Evolutionary conservation across 2,329 filamentous ascomycete genomes (phyloP), one percentile per base, ranked within the genome.

Genomic region (Ophiostoma sp.): DNA sequence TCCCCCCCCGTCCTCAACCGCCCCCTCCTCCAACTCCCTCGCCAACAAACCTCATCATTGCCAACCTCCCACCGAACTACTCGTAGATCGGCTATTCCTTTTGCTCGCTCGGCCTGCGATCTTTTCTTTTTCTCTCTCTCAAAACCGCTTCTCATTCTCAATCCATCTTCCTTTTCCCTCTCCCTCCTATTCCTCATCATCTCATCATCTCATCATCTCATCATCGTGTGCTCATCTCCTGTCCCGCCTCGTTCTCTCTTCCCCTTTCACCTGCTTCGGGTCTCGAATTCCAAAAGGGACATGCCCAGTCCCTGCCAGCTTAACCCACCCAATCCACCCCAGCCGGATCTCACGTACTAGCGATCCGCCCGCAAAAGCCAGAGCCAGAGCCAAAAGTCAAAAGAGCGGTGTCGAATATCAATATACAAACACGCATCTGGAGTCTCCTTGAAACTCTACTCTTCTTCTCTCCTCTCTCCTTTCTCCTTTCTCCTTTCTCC

Each of bases 321-420:
- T 14, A 63, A 6, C 42, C 41, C 64, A 66, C 52, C 36, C 49
- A 67, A 44, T 64, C 63, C 64, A 66, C 66, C 52, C 65, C 66
- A 66, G 60, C 60, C 60, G 55, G 60, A 63, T 63, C 60, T 63
- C 60, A 63, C 40, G 60, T 63, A 42, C 60, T 42, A 27, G 16
- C 38, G 38, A 63, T 63, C 60, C 60, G 62, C 62, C 65, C 49
- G 62, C 63, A 58, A 64, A 67, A 36, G 16, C 36, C 40, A 49
- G 45, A 45, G 18, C 40, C 44, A 58, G 49, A 27, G 45, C 64
- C 47, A 68, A 70, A 27, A 66, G 42, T 68, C 67, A 63, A 71
- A 72, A 72, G 71, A 72, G 71, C 71, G 71, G 71, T 72, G 71
- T 72, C 71, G 67, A 70, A 14, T 65, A 64, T 65, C 66, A 65